Conservation (phyloP, 352 stramenopile genomes). For the Thalassiosira livingstoniorum region DNA sequence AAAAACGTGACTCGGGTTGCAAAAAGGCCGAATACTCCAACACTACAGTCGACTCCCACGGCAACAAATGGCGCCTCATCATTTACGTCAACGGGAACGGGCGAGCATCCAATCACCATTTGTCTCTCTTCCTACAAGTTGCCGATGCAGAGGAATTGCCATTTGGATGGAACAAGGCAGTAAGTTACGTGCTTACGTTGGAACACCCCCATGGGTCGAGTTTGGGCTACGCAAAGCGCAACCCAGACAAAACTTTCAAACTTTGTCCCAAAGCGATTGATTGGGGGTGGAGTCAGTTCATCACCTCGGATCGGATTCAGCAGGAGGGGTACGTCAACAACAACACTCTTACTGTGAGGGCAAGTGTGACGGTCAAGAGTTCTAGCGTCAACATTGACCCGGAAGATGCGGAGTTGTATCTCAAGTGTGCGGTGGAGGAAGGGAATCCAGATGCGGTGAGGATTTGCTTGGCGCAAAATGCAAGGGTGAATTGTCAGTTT, state of each 20-base stretch:
- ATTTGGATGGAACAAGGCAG: slow-evolving; percentile 86
- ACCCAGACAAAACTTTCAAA: slow-evolving; percentile 87
- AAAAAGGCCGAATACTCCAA: slow-evolving; percentile 86
- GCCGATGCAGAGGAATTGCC: slow-evolving; percentile 84
- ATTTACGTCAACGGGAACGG: slow-evolving; percentile 87
- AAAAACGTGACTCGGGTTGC: slow-evolving; percentile 84
- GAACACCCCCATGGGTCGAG: slow-evolving; percentile 76
- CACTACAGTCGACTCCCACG: slow-evolving; percentile 77
- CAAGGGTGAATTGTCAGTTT: slow-evolving; percentile 85
- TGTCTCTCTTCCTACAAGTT: slow-evolving; percentile 85
- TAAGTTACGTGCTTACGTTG: slow-evolving; percentile 83
- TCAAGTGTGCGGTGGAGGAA: slow-evolving; percentile 86
- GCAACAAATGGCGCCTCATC: slow-evolving; percentile 85
- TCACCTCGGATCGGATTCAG: slow-evolving; percentile 84
- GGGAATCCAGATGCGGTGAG: slow-evolving; percentile 81
- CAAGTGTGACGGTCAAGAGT: slow-evolving; percentile 83
- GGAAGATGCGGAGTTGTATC: slow-evolving; percentile 84
- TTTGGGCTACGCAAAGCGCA: slow-evolving; percentile 84
- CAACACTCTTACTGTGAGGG: slow-evolving; percentile 74
- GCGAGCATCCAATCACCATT: slow-evolving; percentile 81
- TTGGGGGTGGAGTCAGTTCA: slow-evolving; percentile 87
- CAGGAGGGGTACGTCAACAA: slow-evolving; percentile 82
- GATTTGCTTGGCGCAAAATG: slow-evolving; percentile 77
- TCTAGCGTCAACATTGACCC: slow-evolving; percentile 77
- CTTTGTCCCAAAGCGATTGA: slow-evolving; percentile 86